A percentile compares a stretch with the other conserved stretches of the same genome.
Conservation (phyloP, 495 filamentous ascomycete species). For the Aspergillus homomorphus region DNA sequence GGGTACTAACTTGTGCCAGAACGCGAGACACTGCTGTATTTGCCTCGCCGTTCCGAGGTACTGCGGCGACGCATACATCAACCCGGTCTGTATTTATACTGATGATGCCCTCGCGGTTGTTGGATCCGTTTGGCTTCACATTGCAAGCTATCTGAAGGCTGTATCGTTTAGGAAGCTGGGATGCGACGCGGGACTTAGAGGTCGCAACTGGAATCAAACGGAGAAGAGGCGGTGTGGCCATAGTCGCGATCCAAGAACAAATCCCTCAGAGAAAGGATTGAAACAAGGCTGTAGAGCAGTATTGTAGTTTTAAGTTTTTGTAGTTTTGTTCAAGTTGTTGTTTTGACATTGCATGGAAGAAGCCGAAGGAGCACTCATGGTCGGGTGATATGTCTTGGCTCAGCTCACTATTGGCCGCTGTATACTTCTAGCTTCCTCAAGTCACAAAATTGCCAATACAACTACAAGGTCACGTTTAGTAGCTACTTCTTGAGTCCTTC, state of each 20-base stretch:
- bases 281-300: background rate
- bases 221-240: constrained; percentile 22
- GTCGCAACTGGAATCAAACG: constrained; percentile 23
- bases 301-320: background rate
- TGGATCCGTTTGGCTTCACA: constrained; percentile 62
- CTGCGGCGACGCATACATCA: constrained; percentile 61
- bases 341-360: no score
- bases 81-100: constrained; percentile 52
- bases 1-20: constrained; percentile 54
- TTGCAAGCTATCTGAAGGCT: constrained; percentile 52
- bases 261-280: background rate
- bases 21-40: constrained; percentile 64
- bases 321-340: no score
- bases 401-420: background rate
- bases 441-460: no score
- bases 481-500: no score
- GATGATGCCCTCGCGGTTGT: constrained; percentile 56
- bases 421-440: background rate
- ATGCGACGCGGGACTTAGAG: constrained; percentile 9
- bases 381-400: background rate
- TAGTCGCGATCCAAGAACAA: background rate
- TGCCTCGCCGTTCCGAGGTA: constrained; percentile 61
- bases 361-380: background rate
- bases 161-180: constrained; percentile 15
- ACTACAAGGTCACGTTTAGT: no score